A percentile compares a stretch with the other conserved stretches of the same genome.
phyloP scores from a whole-genome alignment of 345 rosid genomes.

The Eucalyptus melliodora region DNA sequence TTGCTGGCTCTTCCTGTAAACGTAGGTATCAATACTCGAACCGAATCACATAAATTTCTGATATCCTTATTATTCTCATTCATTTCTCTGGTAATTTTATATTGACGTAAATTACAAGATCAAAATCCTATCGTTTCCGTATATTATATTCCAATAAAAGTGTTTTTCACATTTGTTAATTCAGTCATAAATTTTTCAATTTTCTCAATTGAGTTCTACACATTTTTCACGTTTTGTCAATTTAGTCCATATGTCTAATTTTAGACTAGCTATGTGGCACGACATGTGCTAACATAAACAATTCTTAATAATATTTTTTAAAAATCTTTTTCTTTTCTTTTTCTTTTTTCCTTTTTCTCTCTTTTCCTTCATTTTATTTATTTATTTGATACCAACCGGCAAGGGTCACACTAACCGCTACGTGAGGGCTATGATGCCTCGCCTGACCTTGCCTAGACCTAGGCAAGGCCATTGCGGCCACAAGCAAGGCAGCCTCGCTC shows the following conservation, averaged over 20 bases:
- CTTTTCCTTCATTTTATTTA: no score
- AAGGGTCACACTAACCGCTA: rapidly evolving
- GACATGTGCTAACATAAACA: rapidly evolving
- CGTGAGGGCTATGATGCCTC: no score
- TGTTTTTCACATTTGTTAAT: rapidly evolving
- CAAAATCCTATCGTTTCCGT: rapidly evolving
- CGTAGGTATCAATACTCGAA: rapidly evolving
- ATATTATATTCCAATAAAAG: no score
- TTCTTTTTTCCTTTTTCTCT: no score
- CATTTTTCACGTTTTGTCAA: background rate
- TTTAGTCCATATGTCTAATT: no score
- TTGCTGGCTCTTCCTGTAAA: rapidly evolving
- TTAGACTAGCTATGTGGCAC: background rate
- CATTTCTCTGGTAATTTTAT: rapidly evolving
- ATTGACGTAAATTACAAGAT: rapidly evolving
- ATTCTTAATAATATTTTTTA: no score
- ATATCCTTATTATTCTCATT: no score
- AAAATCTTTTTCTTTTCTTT: no score
- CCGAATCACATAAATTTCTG: rapidly evolving
- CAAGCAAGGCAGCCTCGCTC: rapidly evolving
- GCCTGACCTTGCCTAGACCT: rapidly evolving
- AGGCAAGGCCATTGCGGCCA: background rate
- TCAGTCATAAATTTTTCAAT: rapidly evolving
- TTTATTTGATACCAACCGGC: no score
- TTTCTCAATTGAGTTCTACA: no score